Conservation (phyloP, 2,329 filamentous ascomycete genomes). For the Colletotrichum spaethianum region DNA sequence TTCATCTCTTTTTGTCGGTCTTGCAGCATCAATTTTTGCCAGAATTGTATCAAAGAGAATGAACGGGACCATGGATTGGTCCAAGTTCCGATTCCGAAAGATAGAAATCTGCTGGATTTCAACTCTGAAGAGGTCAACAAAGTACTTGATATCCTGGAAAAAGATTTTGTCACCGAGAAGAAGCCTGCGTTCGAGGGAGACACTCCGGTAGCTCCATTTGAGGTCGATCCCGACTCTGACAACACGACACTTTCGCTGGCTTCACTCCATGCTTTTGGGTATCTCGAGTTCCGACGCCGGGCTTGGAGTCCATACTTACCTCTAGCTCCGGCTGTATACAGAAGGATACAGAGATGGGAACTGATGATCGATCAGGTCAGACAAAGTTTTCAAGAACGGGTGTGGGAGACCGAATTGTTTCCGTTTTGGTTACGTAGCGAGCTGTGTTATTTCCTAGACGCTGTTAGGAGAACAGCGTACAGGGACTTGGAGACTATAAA, state of each 20-base stretch:
- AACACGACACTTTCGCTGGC: slow-evolving; percentile 44
- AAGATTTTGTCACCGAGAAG: slow-evolving; percentile 8
- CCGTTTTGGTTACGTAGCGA: slow-evolving; percentile 41
- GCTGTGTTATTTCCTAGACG: slow-evolving; percentile 39
- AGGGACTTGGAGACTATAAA: slow-evolving; percentile 40
- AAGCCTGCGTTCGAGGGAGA: not conserved
- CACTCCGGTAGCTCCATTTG: not conserved
- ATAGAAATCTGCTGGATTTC: slow-evolving; percentile 13
- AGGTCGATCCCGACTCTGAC: slow-evolving; percentile 18
- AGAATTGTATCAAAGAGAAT: slow-evolving; percentile 6
- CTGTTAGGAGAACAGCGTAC: slow-evolving; percentile 39
- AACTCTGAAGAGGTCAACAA: slow-evolving; percentile 26
- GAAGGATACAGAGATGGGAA: slow-evolving; percentile 41
- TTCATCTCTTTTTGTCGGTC: slow-evolving; percentile 29
- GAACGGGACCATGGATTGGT: slow-evolving; percentile 20
- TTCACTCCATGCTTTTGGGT: slow-evolving; percentile 46
- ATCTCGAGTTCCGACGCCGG: slow-evolving; percentile 43
- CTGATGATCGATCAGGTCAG: slow-evolving; percentile 22
- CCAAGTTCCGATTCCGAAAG: slow-evolving; percentile 12
- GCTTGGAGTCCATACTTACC: slow-evolving; percentile 44
- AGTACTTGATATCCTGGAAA: not conserved
- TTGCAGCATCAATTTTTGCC: slow-evolving; percentile 11
- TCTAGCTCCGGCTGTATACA: slow-evolving; percentile 31
- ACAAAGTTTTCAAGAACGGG: slow-evolving; percentile 33
- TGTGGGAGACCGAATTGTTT: slow-evolving; percentile 34